A percentile compares a stretch with the other conserved stretches of the same genome.
These are phyloP conservation scores for Wickerhamomyces silvicola DNA, from an alignment of 805 yeast species.

Conservation along the genomic window DNA sequence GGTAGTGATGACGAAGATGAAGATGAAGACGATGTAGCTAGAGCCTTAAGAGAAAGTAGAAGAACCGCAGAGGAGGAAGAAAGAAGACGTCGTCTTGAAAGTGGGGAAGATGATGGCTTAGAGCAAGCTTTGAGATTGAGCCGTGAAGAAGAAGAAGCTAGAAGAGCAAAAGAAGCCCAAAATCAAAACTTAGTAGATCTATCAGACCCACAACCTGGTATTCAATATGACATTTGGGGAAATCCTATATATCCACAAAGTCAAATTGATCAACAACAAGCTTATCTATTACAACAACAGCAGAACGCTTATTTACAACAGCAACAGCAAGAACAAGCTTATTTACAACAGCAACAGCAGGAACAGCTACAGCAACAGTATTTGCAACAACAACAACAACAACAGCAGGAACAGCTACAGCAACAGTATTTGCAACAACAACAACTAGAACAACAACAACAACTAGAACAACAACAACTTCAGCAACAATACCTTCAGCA, in stretches of 20 bases:
- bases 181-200: constrained; percentile 47
- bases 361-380: constrained; percentile 33
- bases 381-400: constrained; percentile 24
- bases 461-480: constrained; percentile 30
- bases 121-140: constrained; percentile 65
- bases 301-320: constrained; percentile 12
- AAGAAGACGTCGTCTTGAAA: constrained; percentile 43
- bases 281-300: constrained; percentile 14
- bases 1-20: constrained; percentile 30
- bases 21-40: constrained; percentile 69
- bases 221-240: constrained; percentile 24
- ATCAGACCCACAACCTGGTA: constrained; percentile 26
- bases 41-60: constrained; percentile 75
- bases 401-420: constrained; percentile 4
- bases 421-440: constrained; percentile 9
- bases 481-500: constrained; percentile 29
- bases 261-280: constrained; percentile 8
- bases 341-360: constrained; percentile 38
- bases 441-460: constrained; percentile 19
- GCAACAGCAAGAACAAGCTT: constrained; percentile 19
- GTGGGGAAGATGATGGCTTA: constrained; percentile 41
- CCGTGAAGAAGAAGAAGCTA: constrained; percentile 69
- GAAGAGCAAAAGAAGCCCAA: constrained; percentile 39
- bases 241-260: constrained; percentile 21
- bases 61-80: constrained; percentile 82